Conservation (phyloP, 2,329 filamentous ascomycete genomes). For the Chlorencoelia australis region DNA sequence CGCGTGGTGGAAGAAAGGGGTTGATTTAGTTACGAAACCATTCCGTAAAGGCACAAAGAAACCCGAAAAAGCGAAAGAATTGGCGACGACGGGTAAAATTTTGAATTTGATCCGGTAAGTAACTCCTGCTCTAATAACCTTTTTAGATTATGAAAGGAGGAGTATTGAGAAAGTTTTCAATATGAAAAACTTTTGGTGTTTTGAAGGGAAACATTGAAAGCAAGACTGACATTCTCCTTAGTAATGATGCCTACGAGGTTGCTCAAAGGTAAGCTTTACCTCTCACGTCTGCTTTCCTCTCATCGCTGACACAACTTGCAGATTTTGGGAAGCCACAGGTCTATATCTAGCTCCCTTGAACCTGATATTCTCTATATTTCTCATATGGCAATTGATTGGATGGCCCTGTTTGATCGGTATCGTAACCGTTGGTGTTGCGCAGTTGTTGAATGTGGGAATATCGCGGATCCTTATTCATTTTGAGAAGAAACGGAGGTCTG, state of each 20-base stretch:
- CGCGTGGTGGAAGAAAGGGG: slow-evolving; percentile 9
- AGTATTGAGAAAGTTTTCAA: too few relatives aligned
- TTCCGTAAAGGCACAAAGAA: slow-evolving; percentile 19
- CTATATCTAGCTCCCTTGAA: slow-evolving; percentile 68
- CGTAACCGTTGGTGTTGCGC: slow-evolving; percentile 56
- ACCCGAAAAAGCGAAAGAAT: slow-evolving; percentile 34
- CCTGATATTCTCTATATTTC: slow-evolving; percentile 59
- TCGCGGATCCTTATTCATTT: slow-evolving; percentile 56
- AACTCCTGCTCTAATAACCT: background rate
- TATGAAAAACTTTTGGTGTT: too few relatives aligned
- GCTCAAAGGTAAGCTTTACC: slow-evolving; percentile 41
- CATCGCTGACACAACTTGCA: slow-evolving; percentile 3
- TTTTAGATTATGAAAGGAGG: too few relatives aligned
- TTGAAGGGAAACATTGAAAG: too few relatives aligned
- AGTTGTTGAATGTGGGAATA: slow-evolving; percentile 58
- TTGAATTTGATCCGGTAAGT: slow-evolving; percentile 69
- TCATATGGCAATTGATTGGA: slow-evolving; percentile 72
- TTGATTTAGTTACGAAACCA: slow-evolving; percentile 17
- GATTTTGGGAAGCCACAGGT: slow-evolving; percentile 80
- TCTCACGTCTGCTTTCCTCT: background rate
- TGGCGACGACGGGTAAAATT: slow-evolving; percentile 82
- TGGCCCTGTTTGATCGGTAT: slow-evolving; percentile 70
- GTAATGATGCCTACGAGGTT: slow-evolving; percentile 65
- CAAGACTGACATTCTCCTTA: slow-evolving; percentile 10
- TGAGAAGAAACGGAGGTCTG: slow-evolving; percentile 59